Percentiles rank a stretch among this genome's conserved stretches.
These are phyloP conservation scores for Rhododendron mucronatum DNA, from an alignment of 148 eudicot genomes.

Conservation along the genomic window DNA sequence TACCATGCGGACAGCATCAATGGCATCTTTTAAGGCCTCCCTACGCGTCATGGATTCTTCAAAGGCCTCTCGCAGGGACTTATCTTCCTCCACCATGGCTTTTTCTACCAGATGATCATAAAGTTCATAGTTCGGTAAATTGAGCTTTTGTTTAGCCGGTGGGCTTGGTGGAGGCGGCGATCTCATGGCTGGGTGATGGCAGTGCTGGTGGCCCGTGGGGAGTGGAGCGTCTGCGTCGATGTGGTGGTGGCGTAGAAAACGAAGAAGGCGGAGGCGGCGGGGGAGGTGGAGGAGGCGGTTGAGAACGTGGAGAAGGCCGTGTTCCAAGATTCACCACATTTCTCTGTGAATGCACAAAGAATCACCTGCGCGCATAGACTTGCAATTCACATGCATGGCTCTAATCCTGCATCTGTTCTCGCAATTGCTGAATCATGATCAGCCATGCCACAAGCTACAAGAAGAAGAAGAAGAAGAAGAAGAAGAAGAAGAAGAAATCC, in stretches of 20 bases:
- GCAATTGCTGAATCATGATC: too few species aligned
- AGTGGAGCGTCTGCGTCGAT: background rate
- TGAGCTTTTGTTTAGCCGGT: background rate
- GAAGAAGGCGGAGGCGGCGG: slow-evolving; percentile 20
- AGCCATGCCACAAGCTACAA: too few species aligned
- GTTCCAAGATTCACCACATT: slow-evolving; percentile 3
- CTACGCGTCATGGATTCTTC: slow-evolving; percentile 63
- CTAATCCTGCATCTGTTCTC: too few species aligned
- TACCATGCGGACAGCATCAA: slow-evolving; percentile 40
- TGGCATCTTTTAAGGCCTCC: slow-evolving; percentile 62
- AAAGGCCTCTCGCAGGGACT: slow-evolving; percentile 54
- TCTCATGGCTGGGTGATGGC: background rate
- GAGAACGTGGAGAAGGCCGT: slow-evolving; percentile 11
- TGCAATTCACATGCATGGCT: too few species aligned
- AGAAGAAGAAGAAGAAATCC: too few species aligned
- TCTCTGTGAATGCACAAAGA: slow-evolving; percentile 26
- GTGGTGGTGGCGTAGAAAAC: slow-evolving; percentile 2
- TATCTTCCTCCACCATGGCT: slow-evolving; percentile 60
- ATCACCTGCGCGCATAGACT: too few species aligned
- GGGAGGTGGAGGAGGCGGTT: slow-evolving; percentile 5
- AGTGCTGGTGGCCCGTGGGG: slow-evolving; percentile 1
- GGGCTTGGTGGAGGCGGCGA: slow-evolving; percentile 6
- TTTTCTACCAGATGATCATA: slow-evolving; percentile 55
- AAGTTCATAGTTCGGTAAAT: slow-evolving; percentile 32
- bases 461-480: too few species aligned